Percentiles rank a stretch among this genome's conserved stretches.
phyloP scores from a whole-genome alignment of 2,329 filamentous ascomycete species.

The Stagonosporopsis vannaccii region DNA sequence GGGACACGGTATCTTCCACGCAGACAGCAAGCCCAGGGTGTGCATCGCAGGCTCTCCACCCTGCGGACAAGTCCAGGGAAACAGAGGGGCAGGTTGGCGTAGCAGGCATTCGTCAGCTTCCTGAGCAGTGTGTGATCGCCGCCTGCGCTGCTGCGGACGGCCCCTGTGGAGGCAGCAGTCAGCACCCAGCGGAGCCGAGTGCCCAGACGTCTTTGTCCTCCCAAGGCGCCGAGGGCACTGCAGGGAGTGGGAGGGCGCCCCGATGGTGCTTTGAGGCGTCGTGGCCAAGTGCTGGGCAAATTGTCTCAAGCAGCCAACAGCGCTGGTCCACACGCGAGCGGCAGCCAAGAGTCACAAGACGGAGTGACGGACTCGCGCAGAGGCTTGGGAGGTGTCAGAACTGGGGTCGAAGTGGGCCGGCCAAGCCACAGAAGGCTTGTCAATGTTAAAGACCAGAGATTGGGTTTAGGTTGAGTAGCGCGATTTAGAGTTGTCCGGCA shows the following conservation, averaged over 20 bases:
- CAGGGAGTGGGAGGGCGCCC: slow-evolving; percentile 17
- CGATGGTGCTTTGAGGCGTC: slow-evolving; percentile 21
- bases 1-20: slow-evolving; percentile 25
- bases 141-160: slow-evolving; percentile 1
- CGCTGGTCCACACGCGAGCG: slow-evolving; percentile 15
- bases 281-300: slow-evolving; percentile 37
- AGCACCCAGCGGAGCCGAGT: slow-evolving; percentile 20
- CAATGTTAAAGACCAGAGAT: slow-evolving; percentile 43
- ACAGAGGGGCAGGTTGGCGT: slow-evolving; percentile 1
- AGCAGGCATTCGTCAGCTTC: slow-evolving; percentile 14
- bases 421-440: slow-evolving; percentile 47
- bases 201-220: slow-evolving; percentile 23
- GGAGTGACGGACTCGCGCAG: slow-evolving; percentile 30
- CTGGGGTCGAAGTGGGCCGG: slow-evolving; percentile 20
- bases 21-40: slow-evolving; percentile 13
- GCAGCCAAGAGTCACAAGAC: slow-evolving; percentile 38
- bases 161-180: slow-evolving; percentile 8
- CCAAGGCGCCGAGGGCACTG: slow-evolving; percentile 29
- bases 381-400: slow-evolving; percentile 39
- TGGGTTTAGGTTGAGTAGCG: slow-evolving; percentile 44
- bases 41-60: slow-evolving; percentile 7
- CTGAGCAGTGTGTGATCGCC: slow-evolving; percentile 4
- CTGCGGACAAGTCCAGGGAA: slow-evolving; percentile 5
- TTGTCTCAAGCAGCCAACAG: slow-evolving; percentile 24
- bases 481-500: slow-evolving; percentile 31